phyloP scores from a whole-genome alignment of 1,284 basidiomycete species.

The Sanghuangporus weigelae region DNA sequence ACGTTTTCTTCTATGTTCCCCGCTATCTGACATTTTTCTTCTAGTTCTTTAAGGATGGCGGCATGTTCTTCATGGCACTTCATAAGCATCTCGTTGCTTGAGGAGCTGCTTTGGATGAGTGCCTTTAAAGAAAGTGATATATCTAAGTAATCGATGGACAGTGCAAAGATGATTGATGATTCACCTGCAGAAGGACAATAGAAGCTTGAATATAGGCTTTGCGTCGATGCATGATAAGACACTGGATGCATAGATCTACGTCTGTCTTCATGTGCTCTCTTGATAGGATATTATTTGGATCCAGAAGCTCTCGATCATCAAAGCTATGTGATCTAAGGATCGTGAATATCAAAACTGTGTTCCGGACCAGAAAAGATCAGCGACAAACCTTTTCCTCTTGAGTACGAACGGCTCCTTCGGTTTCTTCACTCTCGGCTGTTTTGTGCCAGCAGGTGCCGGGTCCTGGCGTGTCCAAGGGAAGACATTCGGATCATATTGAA shows the following conservation, averaged over 20 bases:
- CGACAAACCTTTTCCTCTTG: constrained; percentile 15
- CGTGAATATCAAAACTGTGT: neutral
- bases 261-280: constrained; percentile 67
- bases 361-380: neutral
- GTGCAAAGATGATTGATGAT: neutral
- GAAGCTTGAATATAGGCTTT: constrained; percentile 50
- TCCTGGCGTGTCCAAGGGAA: neutral
- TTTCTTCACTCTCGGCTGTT: constrained; percentile 5
- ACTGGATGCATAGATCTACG: constrained; percentile 69
- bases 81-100: constrained; percentile 49
- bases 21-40: constrained; percentile 33
- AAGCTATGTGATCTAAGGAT: constrained; percentile 52
- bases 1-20: constrained; percentile 46
- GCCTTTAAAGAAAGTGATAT: constrained; percentile 30
- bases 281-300: constrained; percentile 41
- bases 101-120: constrained; percentile 46
- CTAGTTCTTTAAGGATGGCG: constrained; percentile 9
- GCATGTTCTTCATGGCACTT: constrained; percentile 37
- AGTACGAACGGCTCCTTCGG: constrained; percentile 13
- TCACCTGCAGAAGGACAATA: constrained; percentile 33
- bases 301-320: constrained; percentile 47
- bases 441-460: neutral
- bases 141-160: neutral
- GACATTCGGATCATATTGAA: neutral
- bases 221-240: constrained; percentile 61